Evolutionary conservation across 306 rosid species (phyloP).

Genomic region (Betula pendula): DNA sequence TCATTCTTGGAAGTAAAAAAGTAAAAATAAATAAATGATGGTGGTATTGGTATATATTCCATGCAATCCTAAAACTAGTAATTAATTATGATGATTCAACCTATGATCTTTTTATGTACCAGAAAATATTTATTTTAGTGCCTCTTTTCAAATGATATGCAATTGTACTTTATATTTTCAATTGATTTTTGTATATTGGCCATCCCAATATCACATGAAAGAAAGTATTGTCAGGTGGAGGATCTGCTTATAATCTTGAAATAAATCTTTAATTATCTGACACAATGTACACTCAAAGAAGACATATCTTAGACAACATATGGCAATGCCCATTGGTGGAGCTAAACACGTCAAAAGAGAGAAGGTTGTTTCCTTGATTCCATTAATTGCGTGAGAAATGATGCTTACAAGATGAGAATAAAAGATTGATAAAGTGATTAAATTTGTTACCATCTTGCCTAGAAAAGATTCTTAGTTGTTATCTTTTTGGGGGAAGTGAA

Average conservation of each 20-base stretch:
- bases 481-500: slow-evolving; percentile 39
- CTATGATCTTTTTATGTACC: not conserved
- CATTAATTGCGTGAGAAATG: slow-evolving; percentile 36
- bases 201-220: not conserved
- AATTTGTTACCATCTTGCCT: slow-evolving; percentile 32
- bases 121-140: no score
- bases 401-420: slow-evolving; percentile 47
- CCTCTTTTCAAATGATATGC: no score
- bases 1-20: not conserved
- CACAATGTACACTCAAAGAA: slow-evolving; percentile 16
- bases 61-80: not conserved
- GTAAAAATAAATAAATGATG: not conserved
- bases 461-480: slow-evolving; percentile 41
- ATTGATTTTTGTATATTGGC: no score
- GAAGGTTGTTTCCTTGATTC: slow-evolving; percentile 65
- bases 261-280: not conserved
- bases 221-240: slow-evolving; percentile 14
- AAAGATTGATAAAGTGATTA: slow-evolving; percentile 28
- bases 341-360: slow-evolving; percentile 22
- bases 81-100: no score
- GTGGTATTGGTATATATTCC: not conserved
- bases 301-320: slow-evolving; percentile 22
- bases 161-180: not conserved
- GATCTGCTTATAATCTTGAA: slow-evolving; percentile 18
- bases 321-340: slow-evolving; percentile 34